phyloP scores from a whole-genome alignment of 2,329 filamentous ascomycete species.

The Talaromyces verruculosus region DNA sequence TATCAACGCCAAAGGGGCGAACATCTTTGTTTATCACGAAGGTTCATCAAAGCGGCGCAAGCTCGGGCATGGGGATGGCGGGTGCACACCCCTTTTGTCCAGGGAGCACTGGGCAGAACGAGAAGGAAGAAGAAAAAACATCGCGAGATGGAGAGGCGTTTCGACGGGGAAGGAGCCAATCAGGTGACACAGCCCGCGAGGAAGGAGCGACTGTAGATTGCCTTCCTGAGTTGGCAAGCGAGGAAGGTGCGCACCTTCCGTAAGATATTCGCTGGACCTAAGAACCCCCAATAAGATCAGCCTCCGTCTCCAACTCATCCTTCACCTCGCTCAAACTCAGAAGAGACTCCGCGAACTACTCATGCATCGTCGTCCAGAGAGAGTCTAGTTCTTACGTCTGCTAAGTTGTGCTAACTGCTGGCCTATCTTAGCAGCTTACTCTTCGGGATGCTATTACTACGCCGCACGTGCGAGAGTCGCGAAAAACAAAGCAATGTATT shows the following conservation, averaged over 20 bases:
- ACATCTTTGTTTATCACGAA: conserved; percentile 2
- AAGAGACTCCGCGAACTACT: background rate
- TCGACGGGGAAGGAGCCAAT: conserved; percentile 1
- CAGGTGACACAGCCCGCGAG: background rate
- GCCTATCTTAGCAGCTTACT: no score
- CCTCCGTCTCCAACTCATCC: background rate
- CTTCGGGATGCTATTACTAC: background rate
- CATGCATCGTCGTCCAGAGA: conserved; percentile 4
- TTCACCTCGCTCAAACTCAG: background rate
- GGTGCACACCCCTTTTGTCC: background rate
- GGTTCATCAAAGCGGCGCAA: background rate
- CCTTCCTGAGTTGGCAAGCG: conserved; percentile 12
- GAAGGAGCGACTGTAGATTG: conserved; percentile 14
- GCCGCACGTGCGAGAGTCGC: background rate
- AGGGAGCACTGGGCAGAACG: background rate
- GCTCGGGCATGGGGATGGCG: background rate
- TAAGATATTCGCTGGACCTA: background rate
- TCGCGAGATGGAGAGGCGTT: background rate
- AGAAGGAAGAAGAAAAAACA: background rate
- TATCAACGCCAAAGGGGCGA: background rate
- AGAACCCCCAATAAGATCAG: background rate
- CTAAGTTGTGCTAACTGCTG: background rate
- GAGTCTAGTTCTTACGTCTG: background rate
- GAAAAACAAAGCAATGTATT: background rate
- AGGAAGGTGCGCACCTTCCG: background rate